Percentiles rank a stretch among this genome's conserved stretches.
These are phyloP conservation scores for Gyrodon lividus DNA, from an alignment of 768 basidiomycete genomes.

Conservation along the genomic window DNA sequence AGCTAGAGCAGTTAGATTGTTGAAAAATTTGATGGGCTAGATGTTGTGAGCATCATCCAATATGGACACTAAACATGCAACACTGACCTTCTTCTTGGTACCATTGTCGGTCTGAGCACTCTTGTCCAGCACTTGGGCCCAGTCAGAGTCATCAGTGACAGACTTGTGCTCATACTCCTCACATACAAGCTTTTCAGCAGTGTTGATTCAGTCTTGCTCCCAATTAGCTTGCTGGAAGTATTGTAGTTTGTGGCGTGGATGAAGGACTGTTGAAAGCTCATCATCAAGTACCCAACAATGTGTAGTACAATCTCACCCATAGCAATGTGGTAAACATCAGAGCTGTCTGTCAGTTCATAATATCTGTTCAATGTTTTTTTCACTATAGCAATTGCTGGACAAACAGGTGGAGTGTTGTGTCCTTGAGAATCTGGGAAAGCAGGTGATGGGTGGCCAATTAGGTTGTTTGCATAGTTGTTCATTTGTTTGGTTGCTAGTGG, in stretches of 20 bases:
- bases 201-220: constrained; percentile 26
- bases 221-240: constrained; percentile 30
- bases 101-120: too few species aligned
- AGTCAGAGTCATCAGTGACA: background rate
- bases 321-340: constrained; percentile 25
- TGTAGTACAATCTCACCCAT: constrained; percentile 21
- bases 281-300: background rate
- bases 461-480: background rate
- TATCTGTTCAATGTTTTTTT: constrained; percentile 20
- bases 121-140: background rate
- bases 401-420: constrained; percentile 13
- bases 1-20: constrained; percentile 2
- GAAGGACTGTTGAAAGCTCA: constrained; percentile 24
- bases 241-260: constrained; percentile 29
- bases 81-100: too few species aligned
- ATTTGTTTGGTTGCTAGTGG: background rate
- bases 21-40: constrained; percentile 2
- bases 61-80: too few species aligned
- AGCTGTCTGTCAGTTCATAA: constrained; percentile 21
- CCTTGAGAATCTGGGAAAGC: constrained; percentile 16
- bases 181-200: constrained; percentile 16
- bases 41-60: too few species aligned
- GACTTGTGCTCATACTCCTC: constrained; percentile 10
- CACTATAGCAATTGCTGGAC: background rate
- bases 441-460: background rate